Evolutionary conservation across 73 alveolate species (phyloP), one percentile per base, ranked within the genome.

Genomic region (Symbiodinium pilosum): DNA sequence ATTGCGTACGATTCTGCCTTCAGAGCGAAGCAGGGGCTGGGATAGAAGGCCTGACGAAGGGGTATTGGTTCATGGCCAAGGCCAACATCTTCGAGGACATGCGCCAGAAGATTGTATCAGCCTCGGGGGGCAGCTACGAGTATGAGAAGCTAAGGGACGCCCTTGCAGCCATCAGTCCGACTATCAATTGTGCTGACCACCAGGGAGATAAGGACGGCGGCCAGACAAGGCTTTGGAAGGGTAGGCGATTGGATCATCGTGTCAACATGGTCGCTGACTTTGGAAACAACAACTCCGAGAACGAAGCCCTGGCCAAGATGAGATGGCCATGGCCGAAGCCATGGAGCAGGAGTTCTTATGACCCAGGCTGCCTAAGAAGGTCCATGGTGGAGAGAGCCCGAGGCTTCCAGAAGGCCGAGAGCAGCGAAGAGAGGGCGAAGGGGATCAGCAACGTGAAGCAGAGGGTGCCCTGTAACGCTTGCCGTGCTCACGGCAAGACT

Each of bases 111-210:
- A 47, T 44, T 24, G 77, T 85, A 7, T 14, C 81, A 9, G n/a
- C 51, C 18, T 71, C 93, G 4, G 93, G 93, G 0, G 93, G 93
- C 1, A 36, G n/a, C 4, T 85, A 85, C 36, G 93, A 85, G 12
- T 85, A 85, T 26, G 21, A 5, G 42, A 11, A 42, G 6, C 93
- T 85, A 51, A 43, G 52, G 43, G 2, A 51, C 2, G 4, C 93
- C 32, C 47, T 85, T 26, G 93, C 47, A 38, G 93, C 93, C 36
- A 85, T 44, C 28, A 77, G 43, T 34, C 93, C 93, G 1, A 71
- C 30, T 16, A 32, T 84, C 43, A 43, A 26, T 18, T 4, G 43
- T 2, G 71, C 12, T 21, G 30, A 52, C 21, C 30, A 52, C 30
- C 12, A 52, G 71, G 12, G 21, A 12, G 71, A 52, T 21, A 12